phyloP scores from a whole-genome alignment of 78 protist species.

The Dictyostelium intermedium region DNA sequence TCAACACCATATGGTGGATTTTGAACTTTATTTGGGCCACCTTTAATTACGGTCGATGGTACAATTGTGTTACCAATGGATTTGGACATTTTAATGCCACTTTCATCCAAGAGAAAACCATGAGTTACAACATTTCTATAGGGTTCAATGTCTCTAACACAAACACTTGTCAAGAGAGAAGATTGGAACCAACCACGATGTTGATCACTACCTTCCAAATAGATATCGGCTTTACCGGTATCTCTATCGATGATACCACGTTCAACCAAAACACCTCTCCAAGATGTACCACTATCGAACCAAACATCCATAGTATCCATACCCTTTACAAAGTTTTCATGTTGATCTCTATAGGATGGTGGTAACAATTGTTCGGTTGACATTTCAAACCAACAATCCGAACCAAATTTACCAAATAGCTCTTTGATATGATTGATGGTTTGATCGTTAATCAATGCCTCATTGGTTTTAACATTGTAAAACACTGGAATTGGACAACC shows the following conservation, averaged over 20 bases:
- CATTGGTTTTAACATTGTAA: conserved; percentile 49
- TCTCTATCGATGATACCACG: conserved; percentile 34
- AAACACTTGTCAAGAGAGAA: conserved; percentile 84
- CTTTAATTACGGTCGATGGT: conserved; percentile 83
- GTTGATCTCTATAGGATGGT: background rate
- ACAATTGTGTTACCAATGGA: conserved; percentile 93
- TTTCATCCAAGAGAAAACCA: conserved; percentile 90
- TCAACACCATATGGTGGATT: conserved; percentile 92
- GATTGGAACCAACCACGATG: conserved; percentile 98
- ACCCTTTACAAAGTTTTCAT: conserved; percentile 55
- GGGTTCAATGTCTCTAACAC: conserved; percentile 79
- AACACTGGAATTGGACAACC: conserved; percentile 98
- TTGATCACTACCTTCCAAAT: conserved; percentile 93
- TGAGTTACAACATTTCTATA: conserved; percentile 90
- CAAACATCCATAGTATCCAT: conserved; percentile 97
- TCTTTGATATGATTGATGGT: conserved; percentile 75
- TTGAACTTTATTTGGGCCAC: conserved; percentile 71
- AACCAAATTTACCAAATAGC: conserved; percentile 81
- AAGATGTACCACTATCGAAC: conserved; percentile 95
- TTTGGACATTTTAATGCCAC: conserved; percentile 93
- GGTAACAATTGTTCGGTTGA: conserved; percentile 86
- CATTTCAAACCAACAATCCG: conserved; percentile 89
- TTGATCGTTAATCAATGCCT: conserved; percentile 31
- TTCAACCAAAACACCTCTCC: conserved; percentile 82
- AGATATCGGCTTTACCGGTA: conserved; percentile 84